Percentiles rank a stretch among this genome's conserved stretches.
Evolutionary conservation across 2,329 filamentous ascomycete genomes (phyloP).

Genomic region (Bipolaris bicolor): DNA sequence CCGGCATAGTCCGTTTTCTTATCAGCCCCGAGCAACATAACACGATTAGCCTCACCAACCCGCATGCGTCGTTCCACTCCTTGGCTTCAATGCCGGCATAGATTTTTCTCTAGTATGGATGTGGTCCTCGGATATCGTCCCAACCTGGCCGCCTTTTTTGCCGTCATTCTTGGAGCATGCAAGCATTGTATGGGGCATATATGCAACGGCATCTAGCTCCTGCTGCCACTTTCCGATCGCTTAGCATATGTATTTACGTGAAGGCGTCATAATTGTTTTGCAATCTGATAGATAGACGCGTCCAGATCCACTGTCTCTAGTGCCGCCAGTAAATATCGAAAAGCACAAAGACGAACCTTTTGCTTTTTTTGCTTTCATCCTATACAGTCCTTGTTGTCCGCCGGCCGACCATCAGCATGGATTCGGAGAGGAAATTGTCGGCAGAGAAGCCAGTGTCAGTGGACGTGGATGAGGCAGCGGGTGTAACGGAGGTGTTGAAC

Average conservation of each 20-base stretch:
- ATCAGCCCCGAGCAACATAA: constrained; percentile 19
- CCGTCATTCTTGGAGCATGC: neutral
- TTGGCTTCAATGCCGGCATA: constrained; percentile 12
- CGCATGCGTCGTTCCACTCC: constrained; percentile 10
- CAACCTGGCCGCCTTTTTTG: neutral
- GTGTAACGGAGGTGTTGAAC: constrained; percentile 52
- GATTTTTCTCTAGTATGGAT: neutral
- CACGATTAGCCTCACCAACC: constrained; percentile 9
- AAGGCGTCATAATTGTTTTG: constrained; percentile 4
- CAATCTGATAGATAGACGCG: constrained; percentile 19
- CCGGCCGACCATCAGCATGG: neutral
- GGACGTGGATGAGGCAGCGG: constrained; percentile 27
- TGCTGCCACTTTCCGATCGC: constrained; percentile 20
- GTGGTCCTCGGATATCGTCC: neutral
- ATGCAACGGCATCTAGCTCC: constrained; percentile 1
- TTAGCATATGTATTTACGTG: constrained; percentile 26
- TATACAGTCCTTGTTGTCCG: neutral
- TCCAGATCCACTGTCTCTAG: neutral
- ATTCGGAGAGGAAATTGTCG: constrained; percentile 15
- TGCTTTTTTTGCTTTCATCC: neutral
- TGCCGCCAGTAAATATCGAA: neutral
- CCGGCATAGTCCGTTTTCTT: constrained; percentile 6
- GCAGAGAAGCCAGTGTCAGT: constrained; percentile 20
- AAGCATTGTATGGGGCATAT: neutral
- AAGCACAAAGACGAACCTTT: neutral